These are phyloP conservation scores for Candida chilensis DNA, from an alignment of 805 yeast genomes.

Conservation along the genomic window DNA sequence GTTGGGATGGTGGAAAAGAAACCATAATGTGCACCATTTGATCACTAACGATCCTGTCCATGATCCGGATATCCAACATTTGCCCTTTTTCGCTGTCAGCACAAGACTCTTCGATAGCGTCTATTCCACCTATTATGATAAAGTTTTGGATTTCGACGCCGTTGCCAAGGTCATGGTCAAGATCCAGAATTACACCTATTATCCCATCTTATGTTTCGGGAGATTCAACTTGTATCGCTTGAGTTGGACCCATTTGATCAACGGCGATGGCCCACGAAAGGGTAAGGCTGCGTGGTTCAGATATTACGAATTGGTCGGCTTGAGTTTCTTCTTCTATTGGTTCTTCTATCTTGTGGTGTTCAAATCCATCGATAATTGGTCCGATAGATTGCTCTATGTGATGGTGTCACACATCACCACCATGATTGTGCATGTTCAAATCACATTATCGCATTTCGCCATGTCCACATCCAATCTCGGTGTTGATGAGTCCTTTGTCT, in stretches of 20 bases:
- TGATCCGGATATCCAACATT: constrained; percentile 90
- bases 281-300: constrained; percentile 87
- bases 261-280: constrained; percentile 70
- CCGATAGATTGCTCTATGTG: constrained; percentile 49
- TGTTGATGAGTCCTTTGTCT: constrained; percentile 65
- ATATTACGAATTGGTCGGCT: constrained; percentile 66
- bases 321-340: constrained; percentile 70
- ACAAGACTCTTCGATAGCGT: constrained; percentile 58
- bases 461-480: constrained; percentile 90
- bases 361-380: constrained; percentile 39
- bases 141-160: constrained; percentile 56
- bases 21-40: constrained; percentile 89
- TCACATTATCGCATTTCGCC: constrained; percentile 84
- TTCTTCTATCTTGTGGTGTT: constrained; percentile 58
- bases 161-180: constrained; percentile 51
- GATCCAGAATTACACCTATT: constrained; percentile 62
- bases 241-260: constrained; percentile 67
- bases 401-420: constrained; percentile 73
- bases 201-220: constrained; percentile 75
- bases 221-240: constrained; percentile 77
- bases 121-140: constrained; percentile 75
- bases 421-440: constrained; percentile 91
- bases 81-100: constrained; percentile 86
- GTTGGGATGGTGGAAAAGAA: constrained; percentile 91
- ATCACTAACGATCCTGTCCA: constrained; percentile 90